A percentile compares a stretch with the other conserved stretches of the same genome.
phyloP scores from a whole-genome alignment of 2,329 filamentous ascomycete species.

The Sporothrix humicola region DNA sequence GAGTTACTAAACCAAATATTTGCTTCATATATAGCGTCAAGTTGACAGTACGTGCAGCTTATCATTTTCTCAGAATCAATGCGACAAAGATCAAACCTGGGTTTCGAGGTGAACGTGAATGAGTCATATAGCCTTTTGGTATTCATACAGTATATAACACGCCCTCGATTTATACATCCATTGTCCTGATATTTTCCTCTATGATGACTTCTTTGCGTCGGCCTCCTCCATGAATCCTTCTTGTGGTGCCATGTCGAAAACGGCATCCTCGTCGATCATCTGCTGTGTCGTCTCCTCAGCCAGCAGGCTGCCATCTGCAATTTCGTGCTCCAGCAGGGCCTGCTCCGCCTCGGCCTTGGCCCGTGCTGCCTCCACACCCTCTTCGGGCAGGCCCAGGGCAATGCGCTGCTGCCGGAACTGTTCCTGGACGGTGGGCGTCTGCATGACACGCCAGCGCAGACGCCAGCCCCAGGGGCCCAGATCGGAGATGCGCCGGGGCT shows the following conservation, averaged over 20 bases:
- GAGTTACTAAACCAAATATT: too few relatives aligned
- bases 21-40: too few relatives aligned
- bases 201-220: conserved; percentile 36
- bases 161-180: not conserved
- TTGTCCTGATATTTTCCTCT: not conserved
- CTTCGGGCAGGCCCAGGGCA: conserved; percentile 66
- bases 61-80: too few relatives aligned
- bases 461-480: conserved; percentile 90
- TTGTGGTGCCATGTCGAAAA: conserved; percentile 54
- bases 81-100: too few relatives aligned
- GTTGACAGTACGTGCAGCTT: too few relatives aligned
- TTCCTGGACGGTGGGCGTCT: conserved; percentile 69
- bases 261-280: conserved; percentile 50
- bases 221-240: conserved; percentile 44
- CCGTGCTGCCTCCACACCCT: conserved; percentile 39
- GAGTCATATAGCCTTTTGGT: not conserved
- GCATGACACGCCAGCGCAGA: conserved; percentile 87
- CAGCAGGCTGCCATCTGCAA: conserved; percentile 41
- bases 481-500: conserved; percentile 78
- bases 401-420: conserved; percentile 69
- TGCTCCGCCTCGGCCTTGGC: conserved; percentile 29
- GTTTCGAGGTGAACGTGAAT: not conserved
- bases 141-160: conserved; percentile 28
- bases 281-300: conserved; percentile 47
- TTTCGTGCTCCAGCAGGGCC: conserved; percentile 27